Percentiles rank a stretch among this genome's conserved stretches.
These are phyloP conservation scores for Lachnellula occidentalis DNA, from an alignment of 2,329 filamentous ascomycete species.

Conservation along the genomic window DNA sequence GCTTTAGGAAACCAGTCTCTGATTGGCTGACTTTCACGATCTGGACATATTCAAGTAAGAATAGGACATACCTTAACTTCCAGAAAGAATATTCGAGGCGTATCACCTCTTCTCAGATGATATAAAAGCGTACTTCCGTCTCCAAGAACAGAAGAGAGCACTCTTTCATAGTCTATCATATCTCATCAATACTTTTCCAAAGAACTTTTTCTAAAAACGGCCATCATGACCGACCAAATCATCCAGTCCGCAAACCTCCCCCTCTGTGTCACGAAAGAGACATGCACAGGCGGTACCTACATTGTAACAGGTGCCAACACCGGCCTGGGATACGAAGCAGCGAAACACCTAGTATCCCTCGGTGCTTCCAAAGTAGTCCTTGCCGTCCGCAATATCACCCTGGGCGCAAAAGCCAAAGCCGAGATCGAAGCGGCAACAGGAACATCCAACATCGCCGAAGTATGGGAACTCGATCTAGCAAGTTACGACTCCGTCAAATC, in stretches of 20 bases:
- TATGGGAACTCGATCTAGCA: slow-evolving; percentile 18
- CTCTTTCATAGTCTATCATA: too few relatives aligned
- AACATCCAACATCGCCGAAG: slow-evolving; percentile 6
- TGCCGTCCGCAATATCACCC: slow-evolving; percentile 34
- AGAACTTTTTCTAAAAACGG: background rate
- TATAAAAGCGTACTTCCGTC: background rate
- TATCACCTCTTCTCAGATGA: background rate
- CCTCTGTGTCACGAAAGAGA: background rate
- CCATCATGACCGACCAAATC: slow-evolving; percentile 2
- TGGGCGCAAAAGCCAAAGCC: slow-evolving; percentile 31
- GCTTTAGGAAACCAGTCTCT: slow-evolving; percentile 1
- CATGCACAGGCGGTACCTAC: slow-evolving; percentile 4
- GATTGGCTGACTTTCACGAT: background rate
- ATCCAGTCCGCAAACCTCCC: background rate
- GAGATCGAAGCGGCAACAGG: slow-evolving; percentile 25
- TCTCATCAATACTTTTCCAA: background rate
- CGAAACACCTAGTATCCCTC: slow-evolving; percentile 34
- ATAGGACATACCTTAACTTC: background rate
- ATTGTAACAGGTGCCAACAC: slow-evolving; percentile 34
- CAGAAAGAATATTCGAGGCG: background rate
- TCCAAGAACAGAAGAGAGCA: background rate
- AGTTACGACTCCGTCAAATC: slow-evolving; percentile 14
- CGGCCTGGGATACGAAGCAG: slow-evolving; percentile 38
- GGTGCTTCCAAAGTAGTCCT: slow-evolving; percentile 36
- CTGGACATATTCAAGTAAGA: background rate